Evolutionary conservation across 169 alveolate genomes (phyloP).

Genomic region (Plasmodium malariae): DNA sequence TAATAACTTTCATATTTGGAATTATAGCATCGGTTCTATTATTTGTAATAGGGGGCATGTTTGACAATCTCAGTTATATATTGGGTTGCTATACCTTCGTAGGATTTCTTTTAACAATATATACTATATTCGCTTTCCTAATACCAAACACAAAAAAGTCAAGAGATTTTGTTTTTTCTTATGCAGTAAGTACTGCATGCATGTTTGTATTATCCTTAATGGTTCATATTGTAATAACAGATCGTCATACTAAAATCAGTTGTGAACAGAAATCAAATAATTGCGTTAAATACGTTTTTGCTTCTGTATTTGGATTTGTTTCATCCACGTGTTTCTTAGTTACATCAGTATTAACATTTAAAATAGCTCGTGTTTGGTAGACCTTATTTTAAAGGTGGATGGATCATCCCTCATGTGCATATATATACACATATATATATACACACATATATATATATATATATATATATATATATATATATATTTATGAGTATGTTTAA

Average conservation of each 20-base stretch:
- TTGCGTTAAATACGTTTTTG: constrained; percentile 3
- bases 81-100: constrained; percentile 19
- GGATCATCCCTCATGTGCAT: neutral
- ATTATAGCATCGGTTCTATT: constrained; percentile 31
- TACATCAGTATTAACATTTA: constrained; percentile 33
- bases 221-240: constrained; percentile 12
- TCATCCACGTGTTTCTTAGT: constrained; percentile 29
- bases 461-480: neutral
- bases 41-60: constrained; percentile 24
- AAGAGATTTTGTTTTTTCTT: constrained; percentile 46
- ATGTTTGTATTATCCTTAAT: constrained; percentile 30
- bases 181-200: constrained; percentile 42
- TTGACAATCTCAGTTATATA: neutral
- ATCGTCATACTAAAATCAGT: neutral
- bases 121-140: constrained; percentile 45
- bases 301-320: constrained; percentile 15
- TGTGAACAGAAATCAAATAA: neutral
- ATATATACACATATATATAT: neutral
- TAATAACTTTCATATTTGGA: constrained; percentile 35
- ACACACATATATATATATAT: neutral
- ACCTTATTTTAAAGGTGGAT: neutral
- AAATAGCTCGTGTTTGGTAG: constrained; percentile 23
- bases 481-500: no score
- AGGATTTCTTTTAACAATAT: neutral
- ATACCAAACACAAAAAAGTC: constrained; percentile 37